These are phyloP conservation scores for Coprinopsis sp. DNA, from an alignment of 768 basidiomycete species.

Conservation along the genomic window DNA sequence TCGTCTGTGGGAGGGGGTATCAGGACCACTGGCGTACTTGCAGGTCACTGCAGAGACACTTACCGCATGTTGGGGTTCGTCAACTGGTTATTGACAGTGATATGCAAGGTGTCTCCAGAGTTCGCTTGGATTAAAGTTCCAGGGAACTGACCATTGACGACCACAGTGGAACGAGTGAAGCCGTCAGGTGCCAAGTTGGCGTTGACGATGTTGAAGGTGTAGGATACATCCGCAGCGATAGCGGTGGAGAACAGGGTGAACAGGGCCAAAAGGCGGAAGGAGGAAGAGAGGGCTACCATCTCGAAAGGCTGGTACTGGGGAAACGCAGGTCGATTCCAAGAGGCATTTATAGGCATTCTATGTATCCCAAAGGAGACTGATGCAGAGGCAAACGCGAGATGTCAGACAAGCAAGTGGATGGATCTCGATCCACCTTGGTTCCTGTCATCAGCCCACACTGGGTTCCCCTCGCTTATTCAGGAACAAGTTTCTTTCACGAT, in stretches of 20 bases:
- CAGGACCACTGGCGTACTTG: neutral
- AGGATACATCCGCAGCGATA: constrained; percentile 7
- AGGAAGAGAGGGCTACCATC: constrained; percentile 7
- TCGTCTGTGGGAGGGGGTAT: constrained; percentile 13
- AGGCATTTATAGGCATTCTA: no score
- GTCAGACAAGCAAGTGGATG: no score
- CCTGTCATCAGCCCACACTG: no score
- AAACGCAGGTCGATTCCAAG: no score
- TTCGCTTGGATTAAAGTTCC: constrained; percentile 36
- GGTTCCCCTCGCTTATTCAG: no score
- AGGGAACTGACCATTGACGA: constrained; percentile 37
- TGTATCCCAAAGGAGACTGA: no score
- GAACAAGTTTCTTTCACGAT: no score
- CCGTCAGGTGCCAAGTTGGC: constrained; percentile 15
- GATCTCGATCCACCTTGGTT: no score
- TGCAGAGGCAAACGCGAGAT: no score
- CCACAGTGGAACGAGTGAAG: constrained; percentile 27
- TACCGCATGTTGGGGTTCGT: constrained; percentile 29
- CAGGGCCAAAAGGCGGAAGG: constrained; percentile 1
- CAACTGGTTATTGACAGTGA: constrained; percentile 28
- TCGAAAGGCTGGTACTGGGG: no score
- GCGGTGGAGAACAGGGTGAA: constrained; percentile 3
- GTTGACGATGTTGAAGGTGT: constrained; percentile 9
- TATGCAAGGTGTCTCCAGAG: constrained; percentile 31
- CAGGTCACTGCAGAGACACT: neutral